A percentile compares a stretch with the other conserved stretches of the same genome.
Evolutionary conservation across 768 basidiomycete species (phyloP).

Genomic region (Termitomyces sp.): DNA sequence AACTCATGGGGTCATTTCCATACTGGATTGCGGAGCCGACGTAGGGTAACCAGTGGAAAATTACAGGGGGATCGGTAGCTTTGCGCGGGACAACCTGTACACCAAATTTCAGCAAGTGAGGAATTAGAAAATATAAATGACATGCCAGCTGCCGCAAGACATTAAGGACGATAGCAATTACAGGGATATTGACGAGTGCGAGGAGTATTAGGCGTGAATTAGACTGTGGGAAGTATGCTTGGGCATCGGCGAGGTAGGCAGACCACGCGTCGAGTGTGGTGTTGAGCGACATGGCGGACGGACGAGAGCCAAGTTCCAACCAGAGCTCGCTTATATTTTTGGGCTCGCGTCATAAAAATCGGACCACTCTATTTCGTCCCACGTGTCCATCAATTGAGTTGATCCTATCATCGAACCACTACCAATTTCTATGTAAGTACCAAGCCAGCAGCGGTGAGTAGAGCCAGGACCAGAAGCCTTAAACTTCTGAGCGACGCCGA

Average conservation of each 20-base stretch:
- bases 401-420: background rate
- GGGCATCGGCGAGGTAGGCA: conserved; percentile 40
- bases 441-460: too few relatives aligned
- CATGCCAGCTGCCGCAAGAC: conserved; percentile 77
- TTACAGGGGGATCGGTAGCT: conserved; percentile 77
- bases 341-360: conserved; percentile 5
- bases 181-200: conserved; percentile 64
- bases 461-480: too few relatives aligned
- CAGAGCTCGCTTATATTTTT: conserved; percentile 8
- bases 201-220: conserved; percentile 39
- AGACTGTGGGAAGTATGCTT: conserved; percentile 34
- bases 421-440: too few relatives aligned
- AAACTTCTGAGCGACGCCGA: too few relatives aligned
- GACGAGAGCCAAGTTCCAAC: background rate
- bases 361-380: conserved; percentile 16
- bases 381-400: conserved; percentile 3
- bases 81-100: conserved; percentile 66
- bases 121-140: conserved; percentile 13
- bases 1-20: conserved; percentile 90
- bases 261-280: conserved; percentile 44
- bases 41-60: conserved; percentile 91
- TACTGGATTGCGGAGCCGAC: conserved; percentile 88
- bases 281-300: conserved; percentile 40
- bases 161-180: conserved; percentile 70
- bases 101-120: background rate